These are phyloP conservation scores for Fagopyrum homotropicum DNA, from an alignment of 148 eudicot genomes.

Conservation along the genomic window DNA sequence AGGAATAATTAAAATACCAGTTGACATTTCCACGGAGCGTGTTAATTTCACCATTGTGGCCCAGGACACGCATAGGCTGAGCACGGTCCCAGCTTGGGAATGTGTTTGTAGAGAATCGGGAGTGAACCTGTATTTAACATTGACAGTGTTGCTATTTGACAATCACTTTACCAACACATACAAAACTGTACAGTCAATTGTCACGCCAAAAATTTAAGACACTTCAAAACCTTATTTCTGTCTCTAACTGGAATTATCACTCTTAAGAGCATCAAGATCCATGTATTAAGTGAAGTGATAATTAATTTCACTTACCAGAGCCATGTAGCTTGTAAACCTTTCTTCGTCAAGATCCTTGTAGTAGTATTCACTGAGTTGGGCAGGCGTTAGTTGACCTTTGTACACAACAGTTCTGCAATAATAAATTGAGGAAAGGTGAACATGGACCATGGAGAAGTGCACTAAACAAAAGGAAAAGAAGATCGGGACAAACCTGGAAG, in stretches of 20 bases:
- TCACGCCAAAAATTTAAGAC: slow-evolving; percentile 24
- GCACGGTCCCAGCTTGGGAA: slow-evolving; percentile 99
- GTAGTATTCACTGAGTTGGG: slow-evolving; percentile 86
- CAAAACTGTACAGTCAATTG: neutral
- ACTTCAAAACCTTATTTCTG: slow-evolving; percentile 29
- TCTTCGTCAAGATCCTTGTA: slow-evolving; percentile 88
- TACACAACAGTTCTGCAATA: slow-evolving; percentile 86
- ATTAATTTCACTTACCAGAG: slow-evolving; percentile 67
- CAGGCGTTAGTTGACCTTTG: slow-evolving; percentile 97
- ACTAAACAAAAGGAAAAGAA: neutral
- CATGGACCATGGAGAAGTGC: slow-evolving; percentile 24
- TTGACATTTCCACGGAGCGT: slow-evolving; percentile 96
- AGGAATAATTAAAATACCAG: slow-evolving; percentile 56
- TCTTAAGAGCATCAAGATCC: slow-evolving; percentile 42
- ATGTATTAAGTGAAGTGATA: no score
- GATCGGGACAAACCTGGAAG: slow-evolving; percentile 65
- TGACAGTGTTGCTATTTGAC: neutral
- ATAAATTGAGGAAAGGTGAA: slow-evolving; percentile 17
- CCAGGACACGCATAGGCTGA: slow-evolving; percentile 98
- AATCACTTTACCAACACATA: neutral
- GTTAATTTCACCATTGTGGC: slow-evolving; percentile 97
- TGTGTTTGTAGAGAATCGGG: slow-evolving; percentile 95
- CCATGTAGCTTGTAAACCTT: slow-evolving; percentile 99
- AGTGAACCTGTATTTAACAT: slow-evolving; percentile 50
- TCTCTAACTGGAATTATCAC: slow-evolving; percentile 26